Evolutionary conservation across 805 yeast species (phyloP), one percentile per base, ranked within the genome.

Genomic region (Cyberlindnera maclurae): DNA sequence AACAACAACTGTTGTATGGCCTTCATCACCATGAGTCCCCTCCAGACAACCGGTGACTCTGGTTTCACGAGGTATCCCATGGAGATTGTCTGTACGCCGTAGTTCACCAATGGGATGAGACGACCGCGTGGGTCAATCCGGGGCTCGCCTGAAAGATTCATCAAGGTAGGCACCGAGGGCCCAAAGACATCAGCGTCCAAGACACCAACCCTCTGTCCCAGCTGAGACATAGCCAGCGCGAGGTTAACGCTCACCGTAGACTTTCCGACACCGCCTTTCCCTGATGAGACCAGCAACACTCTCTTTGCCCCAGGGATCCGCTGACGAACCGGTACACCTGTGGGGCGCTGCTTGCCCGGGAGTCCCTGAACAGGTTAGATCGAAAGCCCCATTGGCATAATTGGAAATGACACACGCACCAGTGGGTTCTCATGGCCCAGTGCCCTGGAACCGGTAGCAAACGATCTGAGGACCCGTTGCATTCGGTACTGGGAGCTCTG

Each of bases 221-320:
- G 51, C 20, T 64, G 52, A 30, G 72, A 72, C 36, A 86, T 58
- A 0, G 85, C 72, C 28, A 80, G 52, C 0, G 95, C 89, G 10
- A 81, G 47, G 49, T 86, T 86, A 7, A 77, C 77, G 12, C 53
- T 45, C 3, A 84, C 67, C 1, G 96, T 87, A 0, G 94, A 82
- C 55, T 86, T 86, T 0, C 96, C 96, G 3, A 86, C 96, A 6
- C 96, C 96, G 1, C 94, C 86, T 55, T 79, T 79, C 2, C 85
- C 85, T 0, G 82, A 75, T 3, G 73, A 88, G 67, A 9, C 95
- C 70, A 59, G 81, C 74, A 86, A 45, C 2, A 84, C 68, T 36
- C 71, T 76, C 7, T 65, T 60, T 2, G 82, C 90, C n/a, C 73
- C 73, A 0, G 79, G 73, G 26, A 86, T 73, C 13, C 59, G 58